Conservation (phyloP, 179 eudicot genomes). For the Amaranthus tricolor region DNA sequence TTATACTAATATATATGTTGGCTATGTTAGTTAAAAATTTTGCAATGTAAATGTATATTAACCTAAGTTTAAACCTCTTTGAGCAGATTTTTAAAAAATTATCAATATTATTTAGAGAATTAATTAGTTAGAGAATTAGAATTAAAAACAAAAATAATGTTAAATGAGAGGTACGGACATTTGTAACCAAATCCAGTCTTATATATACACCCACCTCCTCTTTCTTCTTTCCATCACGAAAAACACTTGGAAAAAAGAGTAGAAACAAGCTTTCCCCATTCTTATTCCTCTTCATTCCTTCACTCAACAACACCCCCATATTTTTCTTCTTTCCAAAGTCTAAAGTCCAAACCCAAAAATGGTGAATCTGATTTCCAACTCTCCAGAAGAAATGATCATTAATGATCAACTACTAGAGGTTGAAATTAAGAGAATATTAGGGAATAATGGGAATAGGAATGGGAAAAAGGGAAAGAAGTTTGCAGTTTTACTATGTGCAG, state of each 20-base stretch:
- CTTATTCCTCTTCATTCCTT: background rate
- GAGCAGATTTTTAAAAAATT: no score
- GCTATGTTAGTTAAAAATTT: no score
- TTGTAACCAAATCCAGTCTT: background rate
- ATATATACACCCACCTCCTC: conserved; percentile 8
- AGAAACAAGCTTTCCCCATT: background rate
- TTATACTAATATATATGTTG: no score
- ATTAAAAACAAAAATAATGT: background rate
- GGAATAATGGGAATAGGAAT: conserved; percentile 6
- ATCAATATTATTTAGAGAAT: no score
- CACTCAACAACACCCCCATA: background rate
- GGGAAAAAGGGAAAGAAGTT: conserved; percentile 35
- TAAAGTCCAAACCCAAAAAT: conserved; percentile 11
- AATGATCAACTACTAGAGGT: conserved; percentile 6
- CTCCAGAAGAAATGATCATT: conserved; percentile 6
- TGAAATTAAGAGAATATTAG: background rate
- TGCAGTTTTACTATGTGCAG: conserved; percentile 74
- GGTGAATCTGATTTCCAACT: conserved; percentile 30
- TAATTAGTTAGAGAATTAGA: background rate
- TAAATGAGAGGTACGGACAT: no score
- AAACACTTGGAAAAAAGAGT: background rate
- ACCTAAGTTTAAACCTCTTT: no score
- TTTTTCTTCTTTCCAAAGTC: background rate
- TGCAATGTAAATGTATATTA: no score
- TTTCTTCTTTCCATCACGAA: background rate